Conservation (phyloP, 1,284 basidiomycete species). For the Papiliotrema fonsecae region DNA sequence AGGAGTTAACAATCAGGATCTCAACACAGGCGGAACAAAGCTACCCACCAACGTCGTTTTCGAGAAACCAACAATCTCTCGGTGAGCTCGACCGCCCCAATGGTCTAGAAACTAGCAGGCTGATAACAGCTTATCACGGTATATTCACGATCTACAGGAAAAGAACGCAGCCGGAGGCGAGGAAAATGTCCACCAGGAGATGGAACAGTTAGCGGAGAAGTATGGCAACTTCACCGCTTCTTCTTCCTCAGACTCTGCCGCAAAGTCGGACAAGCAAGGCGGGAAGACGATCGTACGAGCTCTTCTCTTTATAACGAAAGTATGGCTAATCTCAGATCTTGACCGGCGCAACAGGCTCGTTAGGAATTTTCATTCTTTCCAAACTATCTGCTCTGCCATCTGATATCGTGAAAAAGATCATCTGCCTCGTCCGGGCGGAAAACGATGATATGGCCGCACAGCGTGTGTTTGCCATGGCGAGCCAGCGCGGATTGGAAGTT, state of each 20-base stretch:
- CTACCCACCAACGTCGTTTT: conserved; percentile 46
- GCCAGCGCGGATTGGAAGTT: conserved; percentile 11
- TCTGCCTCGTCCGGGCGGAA: conserved; percentile 45
- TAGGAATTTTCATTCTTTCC: conserved; percentile 45
- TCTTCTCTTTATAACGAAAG: neutral
- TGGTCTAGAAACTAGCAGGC: neutral
- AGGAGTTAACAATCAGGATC: conserved; percentile 6
- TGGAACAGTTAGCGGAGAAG: conserved; percentile 32
- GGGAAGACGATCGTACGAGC: conserved; percentile 13
- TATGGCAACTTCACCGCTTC: conserved; percentile 22
- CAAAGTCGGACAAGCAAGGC: neutral
- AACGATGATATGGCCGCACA: conserved; percentile 19
- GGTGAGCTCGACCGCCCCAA: conserved; percentile 20
- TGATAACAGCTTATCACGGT: conserved; percentile 15
- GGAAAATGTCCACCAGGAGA: conserved; percentile 21
- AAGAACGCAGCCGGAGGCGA: neutral
- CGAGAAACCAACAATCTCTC: conserved; percentile 37
- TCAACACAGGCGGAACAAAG: conserved; percentile 21
- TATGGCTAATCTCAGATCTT: conserved; percentile 23
- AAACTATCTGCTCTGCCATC: conserved; percentile 13
- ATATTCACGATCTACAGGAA: conserved; percentile 19
- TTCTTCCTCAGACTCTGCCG: neutral
- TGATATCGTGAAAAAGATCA: conserved; percentile 20
- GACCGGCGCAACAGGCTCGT: conserved; percentile 48
- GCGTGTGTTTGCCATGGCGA: conserved; percentile 16